Evolutionary conservation across 2,329 filamentous ascomycete species (phyloP).

Genomic region (Xylariaceae sp.): DNA sequence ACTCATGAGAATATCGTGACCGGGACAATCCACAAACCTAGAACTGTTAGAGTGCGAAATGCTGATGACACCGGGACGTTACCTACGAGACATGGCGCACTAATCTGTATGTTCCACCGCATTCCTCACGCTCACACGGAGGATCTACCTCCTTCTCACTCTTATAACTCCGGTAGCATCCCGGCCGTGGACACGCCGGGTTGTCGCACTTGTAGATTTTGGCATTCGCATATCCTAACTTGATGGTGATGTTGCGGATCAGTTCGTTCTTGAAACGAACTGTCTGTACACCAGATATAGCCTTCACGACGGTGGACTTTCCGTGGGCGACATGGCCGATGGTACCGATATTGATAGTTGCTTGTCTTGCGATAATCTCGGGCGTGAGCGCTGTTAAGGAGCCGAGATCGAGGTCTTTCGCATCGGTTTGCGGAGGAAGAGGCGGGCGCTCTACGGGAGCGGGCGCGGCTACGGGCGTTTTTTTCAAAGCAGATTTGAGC

Average conservation of each 20-base stretch:
- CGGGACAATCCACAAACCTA: constrained; percentile 96
- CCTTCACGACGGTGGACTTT: constrained; percentile 98
- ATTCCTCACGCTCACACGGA: constrained; percentile 91
- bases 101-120: constrained; percentile 82
- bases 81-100: constrained; percentile 90
- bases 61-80: not conserved
- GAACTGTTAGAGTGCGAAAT: constrained; percentile 16
- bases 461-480: constrained; percentile 61
- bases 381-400: constrained; percentile 83
- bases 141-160: constrained; percentile 99
- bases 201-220: constrained; percentile 99
- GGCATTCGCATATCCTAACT: constrained; percentile 98
- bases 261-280: constrained; percentile 99
- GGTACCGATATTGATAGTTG: constrained; percentile 98
- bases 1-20: constrained; percentile 99
- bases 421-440: constrained; percentile 88
- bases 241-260: constrained; percentile 99
- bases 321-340: constrained; percentile 99
- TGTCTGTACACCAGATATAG: constrained; percentile 97
- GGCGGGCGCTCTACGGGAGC: constrained; percentile 55
- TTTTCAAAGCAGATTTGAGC: constrained; percentile 86
- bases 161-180: constrained; percentile 96
- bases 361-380: constrained; percentile 96
- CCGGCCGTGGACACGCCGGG: constrained; percentile 84
- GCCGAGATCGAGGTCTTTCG: constrained; percentile 82